Conservation (phyloP, 179 eudicot genomes). For the Silene noctiflora region DNA sequence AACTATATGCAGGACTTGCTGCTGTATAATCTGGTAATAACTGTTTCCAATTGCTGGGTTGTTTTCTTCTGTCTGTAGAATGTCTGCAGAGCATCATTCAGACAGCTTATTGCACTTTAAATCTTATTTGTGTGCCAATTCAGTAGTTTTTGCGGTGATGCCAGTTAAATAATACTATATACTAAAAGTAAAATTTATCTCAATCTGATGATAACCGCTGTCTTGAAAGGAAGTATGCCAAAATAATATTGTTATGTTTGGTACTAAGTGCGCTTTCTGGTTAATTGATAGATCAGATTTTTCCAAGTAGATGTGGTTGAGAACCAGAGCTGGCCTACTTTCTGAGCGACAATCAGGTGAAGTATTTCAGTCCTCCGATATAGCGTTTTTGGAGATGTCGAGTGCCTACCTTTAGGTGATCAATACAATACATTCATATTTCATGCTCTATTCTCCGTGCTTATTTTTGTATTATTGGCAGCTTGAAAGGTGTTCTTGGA, state of each 20-base stretch:
- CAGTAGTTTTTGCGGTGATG: slow-evolving; percentile 6
- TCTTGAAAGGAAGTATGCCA: slow-evolving; percentile 27
- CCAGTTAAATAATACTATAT: background rate
- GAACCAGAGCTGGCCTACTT: slow-evolving; percentile 53
- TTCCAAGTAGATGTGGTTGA: slow-evolving; percentile 70
- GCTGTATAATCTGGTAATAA: slow-evolving; percentile 79
- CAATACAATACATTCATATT: slow-evolving; percentile 6
- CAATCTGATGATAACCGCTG: slow-evolving; percentile 15
- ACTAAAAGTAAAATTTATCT: slow-evolving; percentile 6
- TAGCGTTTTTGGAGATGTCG: slow-evolving; percentile 26
- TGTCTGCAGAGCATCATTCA: slow-evolving; percentile 19
- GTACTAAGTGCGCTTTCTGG: slow-evolving; percentile 65
- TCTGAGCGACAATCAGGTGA: slow-evolving; percentile 62
- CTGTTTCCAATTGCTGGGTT: slow-evolving; percentile 56
- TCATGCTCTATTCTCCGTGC: slow-evolving; percentile 16
- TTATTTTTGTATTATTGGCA: slow-evolving; percentile 35
- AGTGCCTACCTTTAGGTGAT: slow-evolving; percentile 23
- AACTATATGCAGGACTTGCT: slow-evolving; percentile 71
- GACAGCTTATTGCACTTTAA: slow-evolving; percentile 10
- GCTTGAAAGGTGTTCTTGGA: slow-evolving; percentile 38
- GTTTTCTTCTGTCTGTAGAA: slow-evolving; percentile 26
- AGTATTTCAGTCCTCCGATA: slow-evolving; percentile 36
- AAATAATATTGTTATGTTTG: slow-evolving; percentile 25
- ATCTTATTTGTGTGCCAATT: slow-evolving; percentile 15
- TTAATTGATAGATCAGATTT: slow-evolving; percentile 75